Evolutionary conservation across 1,284 basidiomycete species (phyloP), one percentile per base, ranked within the genome.

Genomic region (Neotropicomus parvogracilis): DNA sequence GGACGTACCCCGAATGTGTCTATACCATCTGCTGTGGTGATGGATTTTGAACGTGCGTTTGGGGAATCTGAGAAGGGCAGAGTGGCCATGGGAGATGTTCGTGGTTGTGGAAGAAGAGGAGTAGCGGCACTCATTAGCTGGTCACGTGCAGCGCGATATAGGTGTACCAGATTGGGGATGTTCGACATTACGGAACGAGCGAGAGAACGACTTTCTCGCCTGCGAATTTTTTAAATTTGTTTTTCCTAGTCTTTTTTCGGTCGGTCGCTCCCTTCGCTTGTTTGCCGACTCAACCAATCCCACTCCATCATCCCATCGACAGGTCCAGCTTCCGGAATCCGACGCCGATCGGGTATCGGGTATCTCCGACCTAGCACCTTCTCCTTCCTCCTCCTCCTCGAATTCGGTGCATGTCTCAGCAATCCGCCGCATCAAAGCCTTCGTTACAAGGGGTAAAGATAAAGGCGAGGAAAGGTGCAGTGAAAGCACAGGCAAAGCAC

Each of bases 401-500:
- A 65, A 69, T 66, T 68, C 69, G 72, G 83, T 89, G 87, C 73
- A 90, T 90, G 86, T 90, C 87, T 86, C 82, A 84, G 79, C 86
- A 85, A 86, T 69, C 82, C 72, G 69, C 81, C 65, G 76, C 80
- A 71, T 66, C 79, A 70, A 89, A 88, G 79, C 88, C 87, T 84
- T 85, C 85, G 76, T 77, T 90, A 66, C 82, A 85, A 78, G 88
- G 88, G 71, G 88, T 91, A 69, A 79, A 85, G 77, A 90, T 91
- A 65, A 91, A 85, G 81, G 85, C 86, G 65, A 81, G 88, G 73
- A 91, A 91, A 74, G 82, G 88, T 61, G 85, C 85, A 62, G 88
- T 88, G 60, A 91, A 91, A 71, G 88, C 88, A 39, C 83, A 87
- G 40, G 88, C 88, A 60, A 91, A 90, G 72, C 88, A 91, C 88